Base-by-base conservation (phyloP, 257 asterid species). In the Apocynum venetum region DNA sequence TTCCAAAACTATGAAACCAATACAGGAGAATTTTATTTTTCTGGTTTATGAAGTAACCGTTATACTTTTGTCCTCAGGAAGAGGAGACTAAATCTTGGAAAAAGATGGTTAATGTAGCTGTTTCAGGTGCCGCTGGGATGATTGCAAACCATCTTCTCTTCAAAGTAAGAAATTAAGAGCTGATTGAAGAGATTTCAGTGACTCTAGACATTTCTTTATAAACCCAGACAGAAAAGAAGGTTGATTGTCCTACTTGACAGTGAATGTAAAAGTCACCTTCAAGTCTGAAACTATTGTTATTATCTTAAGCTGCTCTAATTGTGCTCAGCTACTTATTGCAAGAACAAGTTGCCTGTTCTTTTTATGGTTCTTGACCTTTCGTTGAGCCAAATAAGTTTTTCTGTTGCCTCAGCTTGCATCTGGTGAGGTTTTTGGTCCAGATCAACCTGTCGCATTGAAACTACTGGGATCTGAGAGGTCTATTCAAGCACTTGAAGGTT, bases 121-220 rank as follows among this genome's bases (percentile, higher is more conserved):
- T 96, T 51, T 96, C 99, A 0, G 99, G 99, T 77, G 99, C 99
- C 71, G 98, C 99, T 3, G 98, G 99, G 82, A 96, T 91, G 97
- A 96, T 96, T 69, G 86, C 99, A 66, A 93, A 93, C 82, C 98
- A 96, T 83, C 97, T 96, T 82, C 99, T 96, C 78, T 96, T 96
- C 80, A 91, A 93, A 86, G 98, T 93, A 85, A 86, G 86, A 65
- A 46, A 35, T 9, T 43, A 43, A 40, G 59, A 75, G 35, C 59
- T 11, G 66, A 75, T 3, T 47, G 7, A 6, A 4, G 2, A 14
- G 4, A 13, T 13, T 12, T 60, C 2, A 2, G 70, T 48, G 78
- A 43, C 31, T 72, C 6, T 31, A 59, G 25, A n/a, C 55, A 25
- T 14, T 25, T 19, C 14, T 17, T 60, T 8, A 9, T 56, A 4